Conservation (phyloP, 2,329 filamentous ascomycete species). For the Fusarium sp. region DNA sequence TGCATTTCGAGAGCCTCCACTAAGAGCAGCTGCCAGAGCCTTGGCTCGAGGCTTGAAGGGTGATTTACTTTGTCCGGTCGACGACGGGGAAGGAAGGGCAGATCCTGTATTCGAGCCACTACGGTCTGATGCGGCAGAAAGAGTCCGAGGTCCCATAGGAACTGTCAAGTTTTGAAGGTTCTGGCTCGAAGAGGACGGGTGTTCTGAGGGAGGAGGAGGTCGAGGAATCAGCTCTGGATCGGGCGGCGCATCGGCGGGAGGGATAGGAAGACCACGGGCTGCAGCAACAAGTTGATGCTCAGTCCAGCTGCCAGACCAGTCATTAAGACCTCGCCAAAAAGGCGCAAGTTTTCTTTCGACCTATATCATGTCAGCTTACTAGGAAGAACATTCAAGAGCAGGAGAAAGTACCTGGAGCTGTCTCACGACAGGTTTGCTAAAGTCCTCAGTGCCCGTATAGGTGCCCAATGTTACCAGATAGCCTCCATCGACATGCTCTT, state of each 20-base stretch:
- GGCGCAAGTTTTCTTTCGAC: slow-evolving; percentile 93
- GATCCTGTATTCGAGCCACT: slow-evolving; percentile 72
- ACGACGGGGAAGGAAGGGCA: slow-evolving; percentile 62
- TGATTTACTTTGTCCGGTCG: slow-evolving; percentile 53
- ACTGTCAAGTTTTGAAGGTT: slow-evolving; percentile 81
- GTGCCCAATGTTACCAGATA: slow-evolving; percentile 94
- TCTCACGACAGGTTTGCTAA: slow-evolving; percentile 87
- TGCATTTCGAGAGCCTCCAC: slow-evolving; percentile 77
- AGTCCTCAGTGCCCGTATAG: slow-evolving; percentile 93
- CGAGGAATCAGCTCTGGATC: slow-evolving; percentile 71
- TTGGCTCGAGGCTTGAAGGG: slow-evolving; percentile 87
- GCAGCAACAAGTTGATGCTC: slow-evolving; percentile 96
- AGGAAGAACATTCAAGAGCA: background rate
- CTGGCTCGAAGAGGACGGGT: slow-evolving; percentile 62
- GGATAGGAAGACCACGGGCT: slow-evolving; percentile 85
- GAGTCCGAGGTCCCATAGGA: slow-evolving; percentile 80
- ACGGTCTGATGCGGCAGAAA: slow-evolving; percentile 82
- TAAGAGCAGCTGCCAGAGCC: slow-evolving; percentile 85
- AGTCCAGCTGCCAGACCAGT: slow-evolving; percentile 89
- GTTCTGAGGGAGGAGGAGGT: slow-evolving; percentile 59
- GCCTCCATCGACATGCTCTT: slow-evolving; percentile 94
- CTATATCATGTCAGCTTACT: slow-evolving; percentile 61
- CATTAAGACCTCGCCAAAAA: slow-evolving; percentile 94
- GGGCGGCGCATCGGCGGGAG: slow-evolving; percentile 84
- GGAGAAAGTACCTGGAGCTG: slow-evolving; percentile 82